Percentiles rank a stretch among this genome's conserved stretches.
Evolutionary conservation across 2,329 filamentous ascomycete species (phyloP).

Genomic region (Aspergillus aculeatinus): DNA sequence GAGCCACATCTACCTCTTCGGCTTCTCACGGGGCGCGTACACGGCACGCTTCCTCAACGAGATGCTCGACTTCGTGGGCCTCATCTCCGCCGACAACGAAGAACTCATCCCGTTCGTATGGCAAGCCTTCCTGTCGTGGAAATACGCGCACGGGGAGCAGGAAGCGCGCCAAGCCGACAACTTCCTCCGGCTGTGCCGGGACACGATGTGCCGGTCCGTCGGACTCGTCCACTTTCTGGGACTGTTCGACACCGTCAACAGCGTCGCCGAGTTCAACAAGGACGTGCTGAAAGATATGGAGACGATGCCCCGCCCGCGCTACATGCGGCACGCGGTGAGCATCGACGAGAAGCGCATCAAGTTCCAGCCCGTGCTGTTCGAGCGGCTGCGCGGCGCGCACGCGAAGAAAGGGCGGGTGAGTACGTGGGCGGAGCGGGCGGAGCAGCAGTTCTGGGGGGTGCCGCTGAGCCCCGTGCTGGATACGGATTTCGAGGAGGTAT

Average conservation of each 20-base stretch:
- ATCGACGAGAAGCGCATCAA: slow-evolving; percentile 57
- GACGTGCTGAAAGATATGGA: slow-evolving; percentile 14
- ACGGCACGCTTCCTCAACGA: slow-evolving; percentile 26
- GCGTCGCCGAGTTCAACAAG: slow-evolving; percentile 21
- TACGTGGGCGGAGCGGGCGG: slow-evolving; percentile 23
- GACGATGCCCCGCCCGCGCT: slow-evolving; percentile 37
- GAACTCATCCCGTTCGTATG: slow-evolving; percentile 22
- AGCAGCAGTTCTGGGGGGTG: slow-evolving; percentile 5
- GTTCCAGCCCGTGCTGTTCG: slow-evolving; percentile 37
- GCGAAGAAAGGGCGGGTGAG: slow-evolving; percentile 7
- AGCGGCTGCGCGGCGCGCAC: background rate
- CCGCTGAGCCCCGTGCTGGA: background rate
- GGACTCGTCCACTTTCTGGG: slow-evolving; percentile 24
- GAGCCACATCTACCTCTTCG: slow-evolving; percentile 24
- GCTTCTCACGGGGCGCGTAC: slow-evolving; percentile 27
- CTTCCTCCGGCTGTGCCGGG: slow-evolving; percentile 11
- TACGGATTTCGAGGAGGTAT: slow-evolving; percentile 67
- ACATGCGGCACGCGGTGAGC: slow-evolving; percentile 54
- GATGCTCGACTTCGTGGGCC: slow-evolving; percentile 22
- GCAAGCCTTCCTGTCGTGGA: slow-evolving; percentile 17
- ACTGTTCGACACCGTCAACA: slow-evolving; percentile 29
- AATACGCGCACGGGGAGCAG: slow-evolving; percentile 13
- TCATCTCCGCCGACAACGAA: slow-evolving; percentile 23
- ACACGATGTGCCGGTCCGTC: slow-evolving; percentile 21
- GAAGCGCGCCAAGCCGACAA: slow-evolving; percentile 6